Percentiles rank a stretch among this genome's conserved stretches.
phyloP scores from a whole-genome alignment of 2,329 filamentous ascomycete species.

The Nectriaceae sp. region DNA sequence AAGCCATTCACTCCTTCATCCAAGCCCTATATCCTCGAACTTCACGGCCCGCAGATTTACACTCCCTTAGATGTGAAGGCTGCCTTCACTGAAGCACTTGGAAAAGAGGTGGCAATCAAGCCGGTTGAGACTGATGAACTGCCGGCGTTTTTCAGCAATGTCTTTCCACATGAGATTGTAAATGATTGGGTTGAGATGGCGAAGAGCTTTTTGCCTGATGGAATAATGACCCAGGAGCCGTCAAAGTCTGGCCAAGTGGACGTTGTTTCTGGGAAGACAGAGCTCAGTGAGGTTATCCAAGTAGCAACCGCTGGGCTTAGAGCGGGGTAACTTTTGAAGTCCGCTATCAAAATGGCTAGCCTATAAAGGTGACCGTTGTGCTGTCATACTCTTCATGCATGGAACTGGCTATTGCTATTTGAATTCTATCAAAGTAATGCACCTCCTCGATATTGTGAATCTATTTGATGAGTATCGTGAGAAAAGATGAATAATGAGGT shows the following conservation, averaged over 20 bases:
- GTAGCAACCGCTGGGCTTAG: conserved; percentile 1
- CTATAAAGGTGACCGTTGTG: conserved; percentile 6
- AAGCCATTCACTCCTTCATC: conserved; percentile 17
- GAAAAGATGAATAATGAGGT: too few species aligned
- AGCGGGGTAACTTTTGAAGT: neutral
- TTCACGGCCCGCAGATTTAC: conserved; percentile 33
- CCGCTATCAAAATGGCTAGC: neutral
- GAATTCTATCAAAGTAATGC: too few species aligned
- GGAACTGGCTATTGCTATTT: neutral
- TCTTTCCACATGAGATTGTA: conserved; percentile 27
- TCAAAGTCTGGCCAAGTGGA: conserved; percentile 9
- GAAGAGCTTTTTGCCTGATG: conserved; percentile 29
- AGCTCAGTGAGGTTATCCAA: conserved; percentile 18
- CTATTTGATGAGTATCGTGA: too few species aligned
- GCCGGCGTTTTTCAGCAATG: conserved; percentile 14
- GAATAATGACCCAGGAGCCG: conserved; percentile 20
- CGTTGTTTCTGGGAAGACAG: conserved; percentile 23
- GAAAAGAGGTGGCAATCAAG: conserved; percentile 28
- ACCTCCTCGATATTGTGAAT: too few species aligned
- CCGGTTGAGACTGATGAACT: conserved; percentile 28
- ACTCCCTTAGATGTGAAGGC: conserved; percentile 30
- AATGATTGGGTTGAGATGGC: conserved; percentile 34
- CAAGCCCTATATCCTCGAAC: conserved; percentile 32
- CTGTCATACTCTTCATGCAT: neutral
- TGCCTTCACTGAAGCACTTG: conserved; percentile 29